Percentiles rank a stretch among this genome's conserved stretches.
Conservation (phyloP, 1,284 basidiomycete species). For the Ceratobasidium sp. region DNA sequence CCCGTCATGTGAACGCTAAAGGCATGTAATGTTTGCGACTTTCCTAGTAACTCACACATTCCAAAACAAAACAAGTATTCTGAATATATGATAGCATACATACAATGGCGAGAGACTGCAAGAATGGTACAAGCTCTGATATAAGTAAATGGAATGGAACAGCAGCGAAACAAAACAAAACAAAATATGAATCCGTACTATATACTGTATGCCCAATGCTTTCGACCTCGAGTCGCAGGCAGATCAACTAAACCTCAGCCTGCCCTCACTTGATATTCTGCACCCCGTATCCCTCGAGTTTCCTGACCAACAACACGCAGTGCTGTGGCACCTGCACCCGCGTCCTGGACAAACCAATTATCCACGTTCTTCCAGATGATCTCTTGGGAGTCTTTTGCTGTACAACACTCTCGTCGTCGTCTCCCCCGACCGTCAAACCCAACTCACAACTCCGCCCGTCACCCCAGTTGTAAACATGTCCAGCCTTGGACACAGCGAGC, state of each 20-base stretch:
- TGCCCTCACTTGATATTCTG: neutral
- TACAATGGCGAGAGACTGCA: neutral
- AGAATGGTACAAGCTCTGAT: slow-evolving; percentile 35
- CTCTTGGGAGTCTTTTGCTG: slow-evolving; percentile 63
- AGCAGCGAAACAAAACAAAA: neutral
- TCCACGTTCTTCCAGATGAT: slow-evolving; percentile 53
- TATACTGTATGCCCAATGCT: slow-evolving; percentile 1
- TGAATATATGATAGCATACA: slow-evolving; percentile 33
- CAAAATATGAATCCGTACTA: slow-evolving; percentile 12
- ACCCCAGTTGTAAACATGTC: slow-evolving; percentile 88
- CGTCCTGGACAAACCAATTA: slow-evolving; percentile 57
- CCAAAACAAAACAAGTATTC: slow-evolving; percentile 3
- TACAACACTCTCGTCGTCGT: slow-evolving; percentile 54
- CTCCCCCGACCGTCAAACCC: slow-evolving; percentile 67
- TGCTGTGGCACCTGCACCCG: slow-evolving; percentile 61
- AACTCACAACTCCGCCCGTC: slow-evolving; percentile 79
- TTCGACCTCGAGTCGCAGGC: neutral
- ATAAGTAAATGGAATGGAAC: slow-evolving; percentile 40
- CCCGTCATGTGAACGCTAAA: no score
- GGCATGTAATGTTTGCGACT: no score
- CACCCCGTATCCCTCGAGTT: slow-evolving; percentile 36
- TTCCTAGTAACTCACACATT: no score
- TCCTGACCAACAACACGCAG: slow-evolving; percentile 53
- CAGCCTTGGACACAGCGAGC: slow-evolving; percentile 79
- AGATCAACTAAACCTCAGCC: neutral